Percentiles rank a stretch among this genome's conserved stretches.
phyloP scores from a whole-genome alignment of 805 yeast genomes.

The Candida ortonii region DNA sequence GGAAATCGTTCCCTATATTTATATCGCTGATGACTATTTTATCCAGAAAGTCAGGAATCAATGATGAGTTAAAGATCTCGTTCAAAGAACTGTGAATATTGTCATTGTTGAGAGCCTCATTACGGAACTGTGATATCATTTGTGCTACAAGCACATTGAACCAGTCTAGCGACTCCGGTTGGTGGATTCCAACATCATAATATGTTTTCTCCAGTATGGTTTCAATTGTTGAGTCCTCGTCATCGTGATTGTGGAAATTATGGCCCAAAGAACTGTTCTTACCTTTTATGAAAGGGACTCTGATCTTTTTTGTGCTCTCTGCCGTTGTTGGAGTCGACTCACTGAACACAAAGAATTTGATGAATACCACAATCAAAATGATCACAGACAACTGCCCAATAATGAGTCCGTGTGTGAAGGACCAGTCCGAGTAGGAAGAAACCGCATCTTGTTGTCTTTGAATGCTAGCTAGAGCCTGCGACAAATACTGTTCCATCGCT shows the following conservation, averaged over 20 bases:
- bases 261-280: constrained; percentile 6
- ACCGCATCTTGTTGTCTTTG: constrained; percentile 21
- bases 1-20: constrained; percentile 92
- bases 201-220: constrained; percentile 84
- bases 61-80: constrained; percentile 57
- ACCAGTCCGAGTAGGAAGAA: constrained; percentile 39
- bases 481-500: constrained; percentile 21
- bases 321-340: constrained; percentile 50
- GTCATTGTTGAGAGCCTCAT: constrained; percentile 84
- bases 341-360: constrained; percentile 74
- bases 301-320: constrained; percentile 24
- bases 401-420: constrained; percentile 75
- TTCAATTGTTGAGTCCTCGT: constrained; percentile 20
- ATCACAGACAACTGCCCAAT: constrained; percentile 75
- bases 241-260: constrained; percentile 10
- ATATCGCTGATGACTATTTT: constrained; percentile 78
- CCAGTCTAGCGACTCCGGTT: constrained; percentile 94
- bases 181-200: constrained; percentile 84
- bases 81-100: constrained; percentile 79
- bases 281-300: constrained; percentile 16
- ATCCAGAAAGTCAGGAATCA: constrained; percentile 78
- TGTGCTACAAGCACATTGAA: constrained; percentile 93
- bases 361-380: constrained; percentile 57
- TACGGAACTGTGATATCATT: constrained; percentile 77
- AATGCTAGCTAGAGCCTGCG: constrained; percentile 16